Base-by-base conservation (phyloP, 139 green algal species). In the Coccomyxa sp. region DNA sequence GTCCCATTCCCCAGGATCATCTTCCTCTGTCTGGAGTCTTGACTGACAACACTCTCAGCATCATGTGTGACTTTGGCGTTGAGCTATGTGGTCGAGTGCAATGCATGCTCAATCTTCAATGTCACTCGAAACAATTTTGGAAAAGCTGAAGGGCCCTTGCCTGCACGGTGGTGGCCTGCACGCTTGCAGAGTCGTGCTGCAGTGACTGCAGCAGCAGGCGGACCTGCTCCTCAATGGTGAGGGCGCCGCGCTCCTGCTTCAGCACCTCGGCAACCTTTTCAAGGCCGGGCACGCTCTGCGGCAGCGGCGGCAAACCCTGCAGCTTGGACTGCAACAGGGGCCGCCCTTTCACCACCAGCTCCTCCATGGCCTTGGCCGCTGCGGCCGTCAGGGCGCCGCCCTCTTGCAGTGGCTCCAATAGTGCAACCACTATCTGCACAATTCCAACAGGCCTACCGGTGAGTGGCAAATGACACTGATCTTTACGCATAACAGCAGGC, bases 381-480 rank as follows among this genome's bases (percentile, higher is more conserved):
- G 82, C 85, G 67, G 60, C 71, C 21, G 81, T 67, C 60, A 89
- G 81, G 0, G 58, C 0, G 13, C 85, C 86, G 1, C 77, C 81
- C 67, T 93, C 91, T 75, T 94, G 89, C n/a, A 96, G 88, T 15
- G 89, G 79, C 21, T 92, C 90, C 87, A 96, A 81, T 82, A 97
- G 79, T 15, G 93, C 89, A 27, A 97, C 93, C 3, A 93, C 89
- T 16, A 93, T 84, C 84, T 95, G 91, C 30, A 80, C n/a, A 11
- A 25, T 3, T 51, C 18, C 63, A 71, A 71, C 63, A 71, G 63
- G 63, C 18, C 18, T 28, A n/a, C 21, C 63, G 4, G 63, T 21
- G 1, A 71, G 9, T 25, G 21, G 18, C 63, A 71, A 28, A 3
- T 9, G 18, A 71, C 63, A 71, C 18, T n/a, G n/a, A n/a, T n/a